Base-by-base conservation (phyloP, 495 filamentous ascomycete genomes). In the Aspergillus mulundensis region DNA sequence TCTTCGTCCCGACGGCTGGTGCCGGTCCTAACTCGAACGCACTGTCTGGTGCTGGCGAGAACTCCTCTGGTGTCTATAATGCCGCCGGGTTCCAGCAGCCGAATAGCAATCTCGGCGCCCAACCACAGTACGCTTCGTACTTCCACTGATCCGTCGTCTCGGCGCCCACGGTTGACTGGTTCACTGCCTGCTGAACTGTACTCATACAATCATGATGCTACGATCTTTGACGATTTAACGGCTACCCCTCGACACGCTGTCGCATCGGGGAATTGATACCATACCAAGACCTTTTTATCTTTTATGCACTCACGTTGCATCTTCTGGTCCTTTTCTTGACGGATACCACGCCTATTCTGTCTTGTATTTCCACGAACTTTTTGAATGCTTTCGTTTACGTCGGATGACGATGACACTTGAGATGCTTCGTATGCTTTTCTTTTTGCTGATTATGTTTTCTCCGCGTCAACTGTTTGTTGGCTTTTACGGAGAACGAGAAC, bases 141-240 rank as follows among this genome's bases (percentile, higher is more conserved):
- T 71, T 64, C 63, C 70, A 65, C 51, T 74, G 62, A 70, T 49
- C 36, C 44, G 32, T 47, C 54, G 2, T 47, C 24, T 15, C 20
- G 32, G 59, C 28, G 32, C 53, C 45, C 40, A 18, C 16, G 59
- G 53, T 47, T 57, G 60, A 54, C 54, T 41, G 32, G 48, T 47
- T 52, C 30, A 36, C 25, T 61, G 52, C 56, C 63, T 55, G 58
- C 61, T 62, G 62, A 64, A 60, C 46, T 77, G 75, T 77, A 77
- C 68, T 64, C 71, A 72, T 75, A 75, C 54, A 65, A 77, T 58
- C 70, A 77, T 57, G 75, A 77, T 68, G 68, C 64, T 56, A 77
- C 67, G 75, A 77, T 69, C 56, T 64, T 46, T 71, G 60, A 76
- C 68, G 73, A 78, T 57, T 75, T 70, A 25, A 77, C 72, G 73